Evolutionary conservation across 495 filamentous ascomycete genomes (phyloP).

Genomic region (Annulohypoxylon moriforme): DNA sequence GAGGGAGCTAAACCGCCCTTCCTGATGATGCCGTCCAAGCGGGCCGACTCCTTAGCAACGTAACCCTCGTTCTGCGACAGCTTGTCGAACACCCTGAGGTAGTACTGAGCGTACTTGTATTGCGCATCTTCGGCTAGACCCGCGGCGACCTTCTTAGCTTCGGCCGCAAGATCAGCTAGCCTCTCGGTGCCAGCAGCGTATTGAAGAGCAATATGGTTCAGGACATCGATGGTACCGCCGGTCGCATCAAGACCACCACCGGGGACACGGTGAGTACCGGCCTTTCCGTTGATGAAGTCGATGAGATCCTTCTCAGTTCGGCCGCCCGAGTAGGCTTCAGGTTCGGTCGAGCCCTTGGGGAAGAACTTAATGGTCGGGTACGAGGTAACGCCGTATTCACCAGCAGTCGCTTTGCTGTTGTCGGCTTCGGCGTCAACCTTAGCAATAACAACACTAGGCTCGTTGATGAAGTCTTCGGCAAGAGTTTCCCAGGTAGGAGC

Average conservation of each 20-base stretch:
- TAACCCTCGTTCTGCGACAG: conserved; percentile 78
- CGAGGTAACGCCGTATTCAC: conserved; percentile 79
- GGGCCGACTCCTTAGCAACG: conserved; percentile 84
- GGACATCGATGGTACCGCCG: conserved; percentile 82
- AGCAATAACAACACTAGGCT: conserved; percentile 82
- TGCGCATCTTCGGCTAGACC: conserved; percentile 68
- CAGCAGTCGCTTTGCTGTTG: conserved; percentile 79
- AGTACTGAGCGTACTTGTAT: conserved; percentile 89
- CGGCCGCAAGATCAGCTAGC: conserved; percentile 68
- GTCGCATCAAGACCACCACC: conserved; percentile 83
- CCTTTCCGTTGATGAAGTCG: conserved; percentile 86
- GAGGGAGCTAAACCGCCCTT: conserved; percentile 87
- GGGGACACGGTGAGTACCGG: conserved; percentile 84
- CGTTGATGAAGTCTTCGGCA: conserved; percentile 82
- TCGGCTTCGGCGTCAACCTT: conserved; percentile 95
- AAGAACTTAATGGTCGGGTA: conserved; percentile 99
- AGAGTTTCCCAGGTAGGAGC: conserved; percentile 91
- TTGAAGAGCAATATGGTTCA: conserved; percentile 79
- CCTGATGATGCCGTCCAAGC: conserved; percentile 80
- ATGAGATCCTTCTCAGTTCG: conserved; percentile 83
- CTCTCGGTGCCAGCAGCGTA: conserved; percentile 67
- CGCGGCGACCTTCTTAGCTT: conserved; percentile 76
- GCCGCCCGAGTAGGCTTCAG: conserved; percentile 78
- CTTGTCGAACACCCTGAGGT: conserved; percentile 90
- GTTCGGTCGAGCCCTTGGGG: conserved; percentile 82